phyloP scores from a whole-genome alignment of 352 stramenopile species.

The Phytophthora citrophthora region DNA sequence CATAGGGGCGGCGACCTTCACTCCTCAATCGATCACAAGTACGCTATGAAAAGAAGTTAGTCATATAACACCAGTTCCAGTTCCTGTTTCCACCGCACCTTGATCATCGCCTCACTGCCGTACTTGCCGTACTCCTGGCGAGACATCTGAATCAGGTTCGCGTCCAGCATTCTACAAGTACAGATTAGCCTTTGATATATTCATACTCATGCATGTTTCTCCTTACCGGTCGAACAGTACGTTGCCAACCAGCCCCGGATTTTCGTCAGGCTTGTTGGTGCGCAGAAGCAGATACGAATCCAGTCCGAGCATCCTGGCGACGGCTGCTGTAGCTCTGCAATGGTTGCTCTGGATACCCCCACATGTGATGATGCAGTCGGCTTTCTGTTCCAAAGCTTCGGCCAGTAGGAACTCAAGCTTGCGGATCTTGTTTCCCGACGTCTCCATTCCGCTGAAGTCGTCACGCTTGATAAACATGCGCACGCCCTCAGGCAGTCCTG shows the following conservation, averaged over 20 bases:
- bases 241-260: conserved; percentile 76
- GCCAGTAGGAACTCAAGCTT: conserved; percentile 96
- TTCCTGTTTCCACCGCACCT: conserved; percentile 36
- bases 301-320: conserved; percentile 90
- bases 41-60: conserved; percentile 23
- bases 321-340: conserved; percentile 87
- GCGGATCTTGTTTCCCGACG: conserved; percentile 95
- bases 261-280: conserved; percentile 74
- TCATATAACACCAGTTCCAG: background rate
- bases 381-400: conserved; percentile 86
- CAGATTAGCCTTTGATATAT: background rate
- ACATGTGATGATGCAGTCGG: conserved; percentile 93
- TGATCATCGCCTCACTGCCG: conserved; percentile 82
- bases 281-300: conserved; percentile 93
- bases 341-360: conserved; percentile 95
- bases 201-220: background rate
- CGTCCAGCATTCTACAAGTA: conserved; percentile 51
- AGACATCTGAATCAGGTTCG: conserved; percentile 82
- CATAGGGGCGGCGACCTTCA: conserved; percentile 73
- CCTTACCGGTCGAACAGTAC: conserved; percentile 79
- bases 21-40: conserved; percentile 70
- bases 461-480: conserved; percentile 89
- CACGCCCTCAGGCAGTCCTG: conserved; percentile 68
- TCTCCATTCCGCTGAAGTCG: conserved; percentile 91
- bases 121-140: conserved; percentile 81